Percentiles rank a stretch among this genome's conserved stretches.
These are phyloP conservation scores for Sideroxylon spinosum DNA, from an alignment of 179 eudicot species.

Conservation along the genomic window DNA sequence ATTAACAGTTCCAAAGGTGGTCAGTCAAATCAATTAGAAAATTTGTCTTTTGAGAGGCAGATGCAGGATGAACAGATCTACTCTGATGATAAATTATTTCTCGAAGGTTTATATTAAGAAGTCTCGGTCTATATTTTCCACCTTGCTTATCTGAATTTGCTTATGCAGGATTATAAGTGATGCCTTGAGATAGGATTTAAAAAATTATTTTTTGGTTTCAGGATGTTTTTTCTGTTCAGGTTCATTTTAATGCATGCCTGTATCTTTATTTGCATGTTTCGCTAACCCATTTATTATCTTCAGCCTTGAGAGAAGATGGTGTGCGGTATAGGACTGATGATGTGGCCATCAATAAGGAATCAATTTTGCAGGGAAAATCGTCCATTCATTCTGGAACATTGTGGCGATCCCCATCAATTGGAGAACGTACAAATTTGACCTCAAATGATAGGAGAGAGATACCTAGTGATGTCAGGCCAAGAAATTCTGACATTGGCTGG, in stretches of 20 bases:
- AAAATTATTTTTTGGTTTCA: background rate
- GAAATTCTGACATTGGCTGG: constrained; percentile 44
- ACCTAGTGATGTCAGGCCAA: constrained; percentile 35
- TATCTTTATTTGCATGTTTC: background rate
- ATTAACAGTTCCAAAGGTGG: constrained; percentile 38
- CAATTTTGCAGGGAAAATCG: constrained; percentile 36
- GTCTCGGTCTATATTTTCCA: background rate
- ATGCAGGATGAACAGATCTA: constrained; percentile 29
- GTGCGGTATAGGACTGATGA: constrained; percentile 37
- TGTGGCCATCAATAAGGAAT: constrained; percentile 31
- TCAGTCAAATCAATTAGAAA: constrained; percentile 28
- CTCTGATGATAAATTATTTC: constrained; percentile 31
- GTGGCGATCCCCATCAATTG: constrained; percentile 50
- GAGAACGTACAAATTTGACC: constrained; percentile 32
- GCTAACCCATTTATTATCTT: constrained; percentile 9
- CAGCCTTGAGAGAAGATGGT: constrained; percentile 49
- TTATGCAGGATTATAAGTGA: background rate
- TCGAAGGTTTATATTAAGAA: constrained; percentile 33
- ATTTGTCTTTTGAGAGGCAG: constrained; percentile 38
- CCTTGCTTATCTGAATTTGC: background rate
- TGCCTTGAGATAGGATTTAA: background rate
- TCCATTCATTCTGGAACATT: constrained; percentile 39
- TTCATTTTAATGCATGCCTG: background rate
- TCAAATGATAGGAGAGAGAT: constrained; percentile 43
- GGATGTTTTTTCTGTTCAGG: background rate